Evolutionary conservation across 208 protist genomes (phyloP).

Genomic region (Wallacemonas sp.): DNA sequence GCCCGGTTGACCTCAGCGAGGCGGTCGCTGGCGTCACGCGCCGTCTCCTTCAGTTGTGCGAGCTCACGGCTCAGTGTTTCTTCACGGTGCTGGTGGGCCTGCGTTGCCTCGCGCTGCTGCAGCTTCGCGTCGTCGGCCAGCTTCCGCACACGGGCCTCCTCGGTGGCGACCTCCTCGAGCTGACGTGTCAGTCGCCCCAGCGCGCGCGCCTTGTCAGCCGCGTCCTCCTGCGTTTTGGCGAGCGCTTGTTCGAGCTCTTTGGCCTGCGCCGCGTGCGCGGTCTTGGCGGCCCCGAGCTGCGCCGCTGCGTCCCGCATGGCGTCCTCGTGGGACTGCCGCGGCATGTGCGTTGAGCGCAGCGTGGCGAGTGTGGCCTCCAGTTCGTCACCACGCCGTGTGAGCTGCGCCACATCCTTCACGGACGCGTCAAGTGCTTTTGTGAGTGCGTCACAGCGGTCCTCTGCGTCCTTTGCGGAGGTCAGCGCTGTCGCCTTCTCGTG

Average conservation of each 20-base stretch:
- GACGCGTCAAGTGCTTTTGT: constrained; percentile 20
- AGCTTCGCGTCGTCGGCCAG: constrained; percentile 12
- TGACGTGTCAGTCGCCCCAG: constrained; percentile 17
- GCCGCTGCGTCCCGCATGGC: constrained; percentile 12
- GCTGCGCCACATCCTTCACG: constrained; percentile 22
- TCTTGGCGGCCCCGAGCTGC: constrained; percentile 23
- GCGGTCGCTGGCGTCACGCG: background rate
- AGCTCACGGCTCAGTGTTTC: constrained; percentile 10
- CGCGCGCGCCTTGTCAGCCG: constrained; percentile 15
- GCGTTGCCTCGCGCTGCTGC: background rate
- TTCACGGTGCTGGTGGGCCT: constrained; percentile 12
- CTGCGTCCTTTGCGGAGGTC: background rate
- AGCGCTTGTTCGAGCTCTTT: constrained; percentile 19
- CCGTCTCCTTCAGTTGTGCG: constrained; percentile 10
- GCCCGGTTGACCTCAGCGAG: constrained; percentile 13
- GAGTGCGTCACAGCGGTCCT: constrained; percentile 14
- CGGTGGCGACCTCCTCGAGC: background rate
- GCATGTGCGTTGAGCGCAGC: constrained; percentile 13
- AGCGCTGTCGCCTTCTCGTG: constrained; percentile 1
- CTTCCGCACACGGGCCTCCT: constrained; percentile 4
- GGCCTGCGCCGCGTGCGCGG: constrained; percentile 9
- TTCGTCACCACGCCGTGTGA: constrained; percentile 18
- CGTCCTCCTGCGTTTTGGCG: constrained; percentile 14
- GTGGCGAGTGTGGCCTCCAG: constrained; percentile 22
- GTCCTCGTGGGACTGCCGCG: constrained; percentile 20